Evolutionary conservation across 2,329 filamentous ascomycete genomes (phyloP), one percentile per base, ranked within the genome.

Genomic region (Phialocephala subalpina): DNA sequence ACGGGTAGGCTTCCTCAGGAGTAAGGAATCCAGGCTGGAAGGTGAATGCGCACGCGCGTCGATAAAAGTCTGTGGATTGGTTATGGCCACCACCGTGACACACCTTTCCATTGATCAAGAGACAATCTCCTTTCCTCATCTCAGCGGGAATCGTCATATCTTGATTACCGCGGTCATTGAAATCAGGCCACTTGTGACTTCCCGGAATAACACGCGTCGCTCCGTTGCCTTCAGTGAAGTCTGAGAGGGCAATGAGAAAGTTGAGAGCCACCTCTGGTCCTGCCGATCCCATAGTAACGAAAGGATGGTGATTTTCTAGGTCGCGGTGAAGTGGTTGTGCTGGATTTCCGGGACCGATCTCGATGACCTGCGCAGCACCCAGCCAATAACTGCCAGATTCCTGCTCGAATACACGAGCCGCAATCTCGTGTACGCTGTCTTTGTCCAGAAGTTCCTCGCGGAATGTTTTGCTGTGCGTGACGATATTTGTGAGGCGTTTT

Each of bases 241-340:
- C 42, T 18, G 42, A 18, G 16, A 47, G 42, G 42, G 42, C 42
- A 47, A 47, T 47, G 42, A 47, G 42, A 47, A 47, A 47, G 42
- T 47, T 47, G 16, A 47, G 42, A 22, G 16, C 16, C 42, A 22
- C 20, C 6, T 47, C 42, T 6, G 42, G 42, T 18, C 42, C 42
- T 22, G 16, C 20, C 42, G 16, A 22, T 18, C 42, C 42, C 42
- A 47, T 47, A 22, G 42, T 22, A 47, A 18, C 16, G 42, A 47
- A 47, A 18, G 42, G 42, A 18, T 22, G 20, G 16, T 22, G 20
- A 22, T 47, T 47, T 18, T 22, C 42, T 6, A 22, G 6, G 20
- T 47, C 42, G 42, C 42, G 42, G 20, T 47, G 42, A 18, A 47
- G 42, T 18, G 20, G 42, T 22, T 47, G 42, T 22, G 16, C 20